Evolutionary conservation across 1,139 yeast species (phyloP).

Genomic region (Kurtzmaniella quercitrusa): DNA sequence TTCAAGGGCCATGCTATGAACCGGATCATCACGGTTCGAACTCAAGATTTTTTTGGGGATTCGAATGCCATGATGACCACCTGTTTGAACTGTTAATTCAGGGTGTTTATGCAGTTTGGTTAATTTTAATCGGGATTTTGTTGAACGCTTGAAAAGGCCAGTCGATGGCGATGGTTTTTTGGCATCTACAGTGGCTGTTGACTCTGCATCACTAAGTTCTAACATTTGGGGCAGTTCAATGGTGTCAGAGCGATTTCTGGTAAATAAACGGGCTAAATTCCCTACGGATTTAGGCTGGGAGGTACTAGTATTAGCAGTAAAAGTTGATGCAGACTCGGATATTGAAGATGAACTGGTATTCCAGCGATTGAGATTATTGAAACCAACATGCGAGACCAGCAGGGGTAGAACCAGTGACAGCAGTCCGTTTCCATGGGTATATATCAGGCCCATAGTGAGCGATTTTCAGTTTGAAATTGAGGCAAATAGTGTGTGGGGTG

Average conservation of each 20-base stretch:
- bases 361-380: slow-evolving; percentile 34
- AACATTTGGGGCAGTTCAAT: slow-evolving; percentile 14
- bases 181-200: slow-evolving; percentile 3
- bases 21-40: slow-evolving; percentile 11
- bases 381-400: slow-evolving; percentile 39
- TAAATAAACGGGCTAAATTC: slow-evolving; percentile 21
- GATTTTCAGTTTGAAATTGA: not conserved
- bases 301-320: slow-evolving; percentile 22
- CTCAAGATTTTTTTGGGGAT: slow-evolving; percentile 26
- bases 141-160: slow-evolving; percentile 7
- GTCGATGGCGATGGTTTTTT: slow-evolving; percentile 6
- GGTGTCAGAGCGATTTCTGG: slow-evolving; percentile 26
- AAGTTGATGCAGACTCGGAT: slow-evolving; percentile 15
- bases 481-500: not conserved
- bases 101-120: slow-evolving; percentile 15
- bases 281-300: slow-evolving; percentile 18
- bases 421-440: slow-evolving; percentile 8
- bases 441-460: slow-evolving; percentile 1
- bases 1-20: not conserved
- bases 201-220: slow-evolving; percentile 6
- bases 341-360: slow-evolving; percentile 29
- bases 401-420: slow-evolving; percentile 11
- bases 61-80: slow-evolving; percentile 25
- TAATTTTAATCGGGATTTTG: slow-evolving; percentile 16
- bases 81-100: slow-evolving; percentile 27